Evolutionary conservation across 129 eudicot species (phyloP).

Genomic region (Chrysanthemum seticuspe): DNA sequence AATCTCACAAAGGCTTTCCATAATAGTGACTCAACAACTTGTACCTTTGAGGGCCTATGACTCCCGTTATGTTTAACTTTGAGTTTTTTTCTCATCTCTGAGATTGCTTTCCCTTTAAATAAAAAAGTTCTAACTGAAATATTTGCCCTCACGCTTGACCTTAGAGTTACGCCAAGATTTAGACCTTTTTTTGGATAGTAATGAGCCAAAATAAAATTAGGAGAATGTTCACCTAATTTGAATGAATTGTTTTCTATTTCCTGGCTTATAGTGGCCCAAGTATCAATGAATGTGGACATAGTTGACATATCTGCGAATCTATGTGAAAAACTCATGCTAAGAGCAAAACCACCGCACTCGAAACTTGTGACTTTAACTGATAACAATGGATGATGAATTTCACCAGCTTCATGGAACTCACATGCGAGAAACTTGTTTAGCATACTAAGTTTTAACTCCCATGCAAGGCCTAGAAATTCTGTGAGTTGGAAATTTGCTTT

Average conservation of each 20-base stretch:
- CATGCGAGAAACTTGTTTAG: neutral
- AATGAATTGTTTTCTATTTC: neutral
- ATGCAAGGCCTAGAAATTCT: neutral
- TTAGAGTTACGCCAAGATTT: neutral
- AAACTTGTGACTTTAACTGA: neutral
- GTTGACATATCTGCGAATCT: neutral
- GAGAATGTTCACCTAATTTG: neutral
- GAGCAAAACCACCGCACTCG: neutral
- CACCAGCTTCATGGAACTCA: neutral
- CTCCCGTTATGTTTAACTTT: neutral
- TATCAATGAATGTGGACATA: neutral
- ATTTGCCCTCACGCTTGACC: neutral
- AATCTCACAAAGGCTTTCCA: neutral
- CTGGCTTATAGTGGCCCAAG: neutral
- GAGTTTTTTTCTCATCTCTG: neutral
- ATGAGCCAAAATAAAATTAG: neutral
- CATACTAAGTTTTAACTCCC: neutral
- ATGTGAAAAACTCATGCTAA: neutral
- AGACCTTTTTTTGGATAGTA: neutral
- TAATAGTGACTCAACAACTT: neutral
- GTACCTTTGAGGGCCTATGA: neutral
- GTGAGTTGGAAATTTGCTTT: neutral
- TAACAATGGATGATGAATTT: neutral
- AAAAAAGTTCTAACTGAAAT: neutral
- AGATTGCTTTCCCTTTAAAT: neutral